These are phyloP conservation scores for Bocquillonia castaneifolia DNA, from an alignment of 441 rosid genomes.

Conservation along the genomic window DNA sequence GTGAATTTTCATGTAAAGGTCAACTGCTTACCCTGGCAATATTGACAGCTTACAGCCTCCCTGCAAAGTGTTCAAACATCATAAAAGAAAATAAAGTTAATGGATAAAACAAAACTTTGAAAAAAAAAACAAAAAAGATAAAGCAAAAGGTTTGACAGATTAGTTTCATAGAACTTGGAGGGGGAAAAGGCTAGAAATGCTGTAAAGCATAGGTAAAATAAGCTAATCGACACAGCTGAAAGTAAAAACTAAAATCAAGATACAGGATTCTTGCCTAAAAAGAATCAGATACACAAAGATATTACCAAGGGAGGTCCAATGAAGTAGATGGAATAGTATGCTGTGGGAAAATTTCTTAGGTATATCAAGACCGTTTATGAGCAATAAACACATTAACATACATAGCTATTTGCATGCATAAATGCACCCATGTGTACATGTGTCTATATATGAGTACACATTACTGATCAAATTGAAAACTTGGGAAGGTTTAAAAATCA, in stretches of 20 bases:
- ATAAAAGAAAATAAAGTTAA: slow-evolving; percentile 17
- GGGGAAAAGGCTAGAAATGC: not conserved
- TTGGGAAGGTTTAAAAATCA: not conserved
- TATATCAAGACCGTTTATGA: not conserved
- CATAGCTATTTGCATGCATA: too few species aligned
- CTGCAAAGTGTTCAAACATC: slow-evolving; percentile 40
- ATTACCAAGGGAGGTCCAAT: too few species aligned
- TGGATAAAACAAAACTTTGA: not conserved
- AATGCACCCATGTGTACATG: not conserved
- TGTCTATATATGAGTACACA: not conserved
- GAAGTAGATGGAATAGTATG: too few species aligned
- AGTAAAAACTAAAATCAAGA: too few species aligned
- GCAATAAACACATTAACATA: not conserved
- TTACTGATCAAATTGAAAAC: not conserved
- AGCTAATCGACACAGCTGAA: too few species aligned
- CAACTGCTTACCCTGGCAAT: slow-evolving; percentile 67
- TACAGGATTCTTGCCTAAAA: not conserved
- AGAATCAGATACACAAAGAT: too few species aligned
- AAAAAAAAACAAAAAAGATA: not conserved
- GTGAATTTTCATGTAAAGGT: slow-evolving; percentile 8
- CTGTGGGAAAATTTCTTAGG: not conserved
- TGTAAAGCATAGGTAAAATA: not conserved
- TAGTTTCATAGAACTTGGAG: not conserved
- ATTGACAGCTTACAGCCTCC: slow-evolving; percentile 82
- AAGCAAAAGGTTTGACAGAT: not conserved